Evolutionary conservation across 768 basidiomycete genomes (phyloP).

Genomic region (Lepiota brunneoincarnata): DNA sequence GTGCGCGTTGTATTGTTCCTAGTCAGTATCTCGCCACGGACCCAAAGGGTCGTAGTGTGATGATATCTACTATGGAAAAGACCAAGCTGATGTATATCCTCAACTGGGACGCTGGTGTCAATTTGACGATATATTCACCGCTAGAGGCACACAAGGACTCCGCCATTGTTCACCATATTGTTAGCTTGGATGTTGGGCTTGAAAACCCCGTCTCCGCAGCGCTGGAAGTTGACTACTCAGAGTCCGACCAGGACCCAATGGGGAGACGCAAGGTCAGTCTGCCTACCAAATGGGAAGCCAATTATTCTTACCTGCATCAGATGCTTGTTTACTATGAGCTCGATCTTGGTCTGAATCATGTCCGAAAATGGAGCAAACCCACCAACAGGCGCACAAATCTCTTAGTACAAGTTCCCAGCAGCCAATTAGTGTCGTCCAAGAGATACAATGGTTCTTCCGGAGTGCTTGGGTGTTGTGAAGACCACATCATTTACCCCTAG

Average conservation of each 20-base stretch:
- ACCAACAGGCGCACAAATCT: slow-evolving; percentile 94
- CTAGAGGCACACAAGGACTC: slow-evolving; percentile 96
- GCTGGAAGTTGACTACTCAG: slow-evolving; percentile 93
- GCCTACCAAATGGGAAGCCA: not conserved
- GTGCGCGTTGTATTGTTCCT: slow-evolving; percentile 91
- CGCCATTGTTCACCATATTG: slow-evolving; percentile 93
- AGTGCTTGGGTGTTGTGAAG: slow-evolving; percentile 97
- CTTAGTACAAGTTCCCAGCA: slow-evolving; percentile 96
- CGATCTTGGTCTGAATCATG: slow-evolving; percentile 96
- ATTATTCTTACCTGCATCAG: slow-evolving; percentile 35
- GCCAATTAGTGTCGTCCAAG: slow-evolving; percentile 90
- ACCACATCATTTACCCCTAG: slow-evolving; percentile 95
- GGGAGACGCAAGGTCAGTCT: slow-evolving; percentile 87
- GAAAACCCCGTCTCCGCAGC: slow-evolving; percentile 98
- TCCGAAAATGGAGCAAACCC: slow-evolving; percentile 98
- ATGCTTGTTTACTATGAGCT: slow-evolving; percentile 98
- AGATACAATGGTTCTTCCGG: slow-evolving; percentile 96
- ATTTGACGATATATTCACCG: slow-evolving; percentile 96
- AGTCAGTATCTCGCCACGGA: slow-evolving; percentile 96
- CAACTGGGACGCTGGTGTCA: slow-evolving; percentile 95
- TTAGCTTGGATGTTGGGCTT: slow-evolving; percentile 96
- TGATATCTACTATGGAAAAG: slow-evolving; percentile 94
- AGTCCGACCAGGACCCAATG: slow-evolving; percentile 95
- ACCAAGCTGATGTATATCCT: slow-evolving; percentile 97
- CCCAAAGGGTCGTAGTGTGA: slow-evolving; percentile 93